A percentile compares a stretch with the other conserved stretches of the same genome.
Conservation (phyloP, 331 rosid species). For the Prunus yedoensis region DNA sequence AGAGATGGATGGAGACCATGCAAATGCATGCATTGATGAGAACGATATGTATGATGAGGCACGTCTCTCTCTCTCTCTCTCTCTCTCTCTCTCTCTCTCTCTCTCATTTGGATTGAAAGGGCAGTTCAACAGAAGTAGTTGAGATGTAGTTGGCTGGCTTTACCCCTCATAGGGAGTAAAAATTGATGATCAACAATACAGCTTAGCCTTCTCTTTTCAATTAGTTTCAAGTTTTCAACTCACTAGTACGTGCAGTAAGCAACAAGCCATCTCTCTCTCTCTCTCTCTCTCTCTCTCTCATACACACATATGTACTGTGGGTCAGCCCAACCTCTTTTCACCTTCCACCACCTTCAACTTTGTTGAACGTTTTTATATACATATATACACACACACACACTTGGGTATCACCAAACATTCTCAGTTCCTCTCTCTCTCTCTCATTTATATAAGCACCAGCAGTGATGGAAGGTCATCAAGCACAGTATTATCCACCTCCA, state of each 20-base stretch:
- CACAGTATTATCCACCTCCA: constrained; percentile 11
- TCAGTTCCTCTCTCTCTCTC: constrained; percentile 14
- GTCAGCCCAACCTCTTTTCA: constrained; percentile 64
- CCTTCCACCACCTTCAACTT: constrained; percentile 36
- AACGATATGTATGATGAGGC: constrained; percentile 31
- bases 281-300: background rate
- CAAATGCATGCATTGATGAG: constrained; percentile 39
- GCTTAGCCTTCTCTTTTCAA: too few species aligned
- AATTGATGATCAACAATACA: background rate
- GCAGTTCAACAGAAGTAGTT: constrained; percentile 57
- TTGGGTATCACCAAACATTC: constrained; percentile 19
- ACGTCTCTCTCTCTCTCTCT: constrained; percentile 33
- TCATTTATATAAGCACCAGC: too few species aligned
- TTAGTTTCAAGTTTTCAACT: too few species aligned
- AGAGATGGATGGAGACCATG: background rate
- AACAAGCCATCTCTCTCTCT: background rate
- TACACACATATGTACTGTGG: background rate
- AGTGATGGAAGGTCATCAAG: constrained; percentile 43
- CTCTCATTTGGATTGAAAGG: constrained; percentile 9
- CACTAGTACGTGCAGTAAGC: background rate
- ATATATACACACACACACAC: background rate
- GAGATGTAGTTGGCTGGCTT: constrained; percentile 42
- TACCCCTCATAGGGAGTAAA: constrained; percentile 4
- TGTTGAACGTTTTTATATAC: background rate
- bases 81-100: too few species aligned